Evolutionary conservation across 2,329 filamentous ascomycete genomes (phyloP).

Genomic region (Fusarium torreyae): DNA sequence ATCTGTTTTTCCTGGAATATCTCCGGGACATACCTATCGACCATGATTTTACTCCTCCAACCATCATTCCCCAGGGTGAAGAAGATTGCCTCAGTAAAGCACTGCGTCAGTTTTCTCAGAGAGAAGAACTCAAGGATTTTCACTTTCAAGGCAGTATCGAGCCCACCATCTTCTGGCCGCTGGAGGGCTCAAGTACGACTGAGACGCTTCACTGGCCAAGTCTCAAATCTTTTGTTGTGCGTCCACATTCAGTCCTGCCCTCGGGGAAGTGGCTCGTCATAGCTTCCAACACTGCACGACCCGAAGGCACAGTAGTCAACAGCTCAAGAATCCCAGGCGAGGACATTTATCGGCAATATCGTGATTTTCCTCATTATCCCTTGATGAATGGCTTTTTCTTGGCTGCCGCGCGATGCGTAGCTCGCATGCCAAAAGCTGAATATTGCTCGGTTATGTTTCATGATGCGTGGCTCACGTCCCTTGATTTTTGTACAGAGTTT

Average conservation of each 20-base stretch:
- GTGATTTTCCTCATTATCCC: neutral
- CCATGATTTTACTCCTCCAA: neutral
- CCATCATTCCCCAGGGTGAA: neutral
- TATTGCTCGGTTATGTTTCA: neutral
- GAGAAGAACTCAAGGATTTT: slow-evolving; percentile 5
- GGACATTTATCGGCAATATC: neutral
- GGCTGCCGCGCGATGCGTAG: slow-evolving; percentile 4
- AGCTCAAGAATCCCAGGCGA: neutral
- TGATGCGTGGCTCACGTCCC: neutral
- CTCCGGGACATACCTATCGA: neutral
- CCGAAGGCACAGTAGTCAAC: neutral
- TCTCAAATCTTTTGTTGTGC: slow-evolving; percentile 2
- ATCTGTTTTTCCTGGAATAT: neutral
- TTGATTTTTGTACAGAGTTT: neutral
- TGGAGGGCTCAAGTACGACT: neutral
- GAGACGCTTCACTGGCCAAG: slow-evolving; percentile 11
- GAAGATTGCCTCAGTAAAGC: slow-evolving; percentile 11
- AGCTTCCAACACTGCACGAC: neutral
- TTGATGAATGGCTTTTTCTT: neutral
- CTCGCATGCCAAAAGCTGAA: slow-evolving; percentile 5
- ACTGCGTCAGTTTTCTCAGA: slow-evolving; percentile 1
- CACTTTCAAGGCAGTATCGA: neutral
- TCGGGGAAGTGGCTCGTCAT: neutral
- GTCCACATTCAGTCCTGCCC: neutral
- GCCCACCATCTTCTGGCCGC: slow-evolving; percentile 18